phyloP scores from a whole-genome alignment of 148 eudicot species.

The Arctostaphylos glauca region DNA sequence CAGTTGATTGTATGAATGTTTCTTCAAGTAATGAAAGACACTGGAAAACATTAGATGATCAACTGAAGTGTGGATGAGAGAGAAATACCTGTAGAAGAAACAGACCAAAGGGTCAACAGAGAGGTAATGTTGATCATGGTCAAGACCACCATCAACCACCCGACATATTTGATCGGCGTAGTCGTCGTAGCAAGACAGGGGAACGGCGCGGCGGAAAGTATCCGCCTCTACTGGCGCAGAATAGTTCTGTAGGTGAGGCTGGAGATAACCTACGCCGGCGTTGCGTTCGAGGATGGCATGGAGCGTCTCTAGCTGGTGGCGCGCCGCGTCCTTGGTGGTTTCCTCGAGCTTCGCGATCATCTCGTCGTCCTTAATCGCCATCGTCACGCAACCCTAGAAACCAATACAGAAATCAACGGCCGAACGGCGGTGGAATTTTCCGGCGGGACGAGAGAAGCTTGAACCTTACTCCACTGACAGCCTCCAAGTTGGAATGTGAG shows the following conservation, averaged over 20 bases:
- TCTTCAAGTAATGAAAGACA: too few relatives aligned
- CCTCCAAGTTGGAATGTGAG: too few relatives aligned
- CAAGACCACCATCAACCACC: conserved; percentile 28
- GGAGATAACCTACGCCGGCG: conserved; percentile 38
- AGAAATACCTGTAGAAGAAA: conserved; percentile 38
- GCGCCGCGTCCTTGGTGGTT: conserved; percentile 32
- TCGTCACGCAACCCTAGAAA: not conserved
- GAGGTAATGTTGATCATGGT: conserved; percentile 10
- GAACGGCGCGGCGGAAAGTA: conserved; percentile 37
- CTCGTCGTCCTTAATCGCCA: conserved; percentile 28
- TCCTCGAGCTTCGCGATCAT: conserved; percentile 30
- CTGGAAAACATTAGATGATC: too few relatives aligned
- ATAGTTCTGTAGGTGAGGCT: conserved; percentile 19
- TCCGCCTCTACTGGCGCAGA: conserved; percentile 20
- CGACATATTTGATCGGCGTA: conserved; percentile 30
- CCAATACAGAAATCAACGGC: not conserved
- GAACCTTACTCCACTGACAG: too few relatives aligned
- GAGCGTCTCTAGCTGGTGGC: conserved; percentile 35
- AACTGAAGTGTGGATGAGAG: not conserved
- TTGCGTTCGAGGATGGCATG: conserved; percentile 27
- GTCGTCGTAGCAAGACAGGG: conserved; percentile 35
- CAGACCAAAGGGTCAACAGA: conserved; percentile 24
- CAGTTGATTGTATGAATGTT: too few relatives aligned
- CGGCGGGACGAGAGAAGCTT: too few relatives aligned
- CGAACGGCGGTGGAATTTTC: not conserved